Evolutionary conservation across 2,329 filamentous ascomycete species (phyloP).

Genomic region (Immersiporthe knoxdaviesiana): DNA sequence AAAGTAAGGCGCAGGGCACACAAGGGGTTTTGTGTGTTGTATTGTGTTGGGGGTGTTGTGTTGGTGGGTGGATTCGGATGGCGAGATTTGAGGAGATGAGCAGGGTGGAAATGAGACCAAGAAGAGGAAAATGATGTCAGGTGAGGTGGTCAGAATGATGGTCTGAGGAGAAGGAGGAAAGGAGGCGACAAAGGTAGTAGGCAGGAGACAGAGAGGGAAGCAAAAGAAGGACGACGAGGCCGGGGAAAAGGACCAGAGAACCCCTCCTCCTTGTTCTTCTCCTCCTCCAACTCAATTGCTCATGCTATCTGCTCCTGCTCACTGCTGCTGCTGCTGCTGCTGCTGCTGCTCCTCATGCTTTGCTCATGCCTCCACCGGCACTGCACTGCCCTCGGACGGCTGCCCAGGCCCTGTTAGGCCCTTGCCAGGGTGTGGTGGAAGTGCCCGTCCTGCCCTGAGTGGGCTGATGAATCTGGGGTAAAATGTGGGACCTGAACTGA

Average conservation of each 20-base stretch:
- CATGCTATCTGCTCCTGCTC: not conserved
- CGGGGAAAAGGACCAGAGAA: not conserved
- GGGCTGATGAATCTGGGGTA: slow-evolving; percentile 32
- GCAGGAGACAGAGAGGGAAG: not conserved
- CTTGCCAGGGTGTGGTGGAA: slow-evolving; percentile 18
- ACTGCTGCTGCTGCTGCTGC: not conserved
- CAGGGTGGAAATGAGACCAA: not conserved
- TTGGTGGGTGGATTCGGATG: not conserved
- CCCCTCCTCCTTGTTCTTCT: not conserved
- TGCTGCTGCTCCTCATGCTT: not conserved
- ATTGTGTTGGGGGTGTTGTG: too few species aligned
- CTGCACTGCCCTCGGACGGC: too few species aligned
- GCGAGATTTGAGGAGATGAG: not conserved
- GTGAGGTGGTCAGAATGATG: not conserved
- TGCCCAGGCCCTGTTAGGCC: not conserved
- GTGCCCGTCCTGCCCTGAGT: slow-evolving; percentile 20
- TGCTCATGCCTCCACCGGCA: not conserved
- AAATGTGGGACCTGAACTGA: slow-evolving; percentile 27
- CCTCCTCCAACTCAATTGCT: not conserved
- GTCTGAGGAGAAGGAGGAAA: not conserved
- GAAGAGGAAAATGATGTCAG: not conserved
- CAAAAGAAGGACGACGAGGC: not conserved
- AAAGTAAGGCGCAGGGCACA: not conserved
- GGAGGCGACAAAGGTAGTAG: not conserved
- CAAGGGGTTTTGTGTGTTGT: not conserved